Evolutionary conservation across 331 rosid genomes (phyloP).

Genomic region (Stylosanthes scabra): DNA sequence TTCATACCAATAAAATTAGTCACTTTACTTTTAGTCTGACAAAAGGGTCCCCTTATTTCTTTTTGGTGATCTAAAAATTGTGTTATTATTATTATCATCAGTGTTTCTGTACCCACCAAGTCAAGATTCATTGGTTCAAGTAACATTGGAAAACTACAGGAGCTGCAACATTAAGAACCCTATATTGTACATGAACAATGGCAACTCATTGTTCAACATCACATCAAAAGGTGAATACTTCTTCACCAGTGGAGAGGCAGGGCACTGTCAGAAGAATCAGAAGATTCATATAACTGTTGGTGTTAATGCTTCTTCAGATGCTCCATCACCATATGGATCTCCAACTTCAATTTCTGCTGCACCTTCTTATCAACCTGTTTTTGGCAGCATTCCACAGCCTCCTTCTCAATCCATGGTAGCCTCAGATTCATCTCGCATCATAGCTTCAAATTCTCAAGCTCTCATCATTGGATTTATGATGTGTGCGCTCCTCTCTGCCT

Average conservation of each 20-base stretch:
- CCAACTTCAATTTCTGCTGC: conserved; percentile 64
- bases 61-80: not conserved
- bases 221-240: conserved; percentile 64
- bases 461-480: conserved; percentile 45
- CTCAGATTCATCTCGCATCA: conserved; percentile 28
- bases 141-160: conserved; percentile 60
- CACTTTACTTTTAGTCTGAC: not conserved
- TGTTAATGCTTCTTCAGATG: conserved; percentile 38
- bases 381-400: conserved; percentile 75
- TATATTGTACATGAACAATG: conserved; percentile 73
- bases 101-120: conserved; percentile 97
- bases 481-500: conserved; percentile 32
- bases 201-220: conserved; percentile 87
- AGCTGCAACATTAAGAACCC: conserved; percentile 84
- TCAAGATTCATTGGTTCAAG: conserved; percentile 94
- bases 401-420: conserved; percentile 36
- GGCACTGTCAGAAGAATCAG: conserved; percentile 77
- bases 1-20: not conserved
- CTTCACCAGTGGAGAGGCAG: conserved; percentile 79
- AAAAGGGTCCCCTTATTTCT: not conserved
- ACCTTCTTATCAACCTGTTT: conserved; percentile 77
- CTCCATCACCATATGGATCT: conserved; percentile 49
- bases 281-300: conserved; percentile 68
- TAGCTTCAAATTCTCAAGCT: conserved; percentile 32
- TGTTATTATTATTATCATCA: conserved; percentile 18